Base-by-base conservation (phyloP, 1,284 basidiomycete genomes). In the Sparassis latifolia region DNA sequence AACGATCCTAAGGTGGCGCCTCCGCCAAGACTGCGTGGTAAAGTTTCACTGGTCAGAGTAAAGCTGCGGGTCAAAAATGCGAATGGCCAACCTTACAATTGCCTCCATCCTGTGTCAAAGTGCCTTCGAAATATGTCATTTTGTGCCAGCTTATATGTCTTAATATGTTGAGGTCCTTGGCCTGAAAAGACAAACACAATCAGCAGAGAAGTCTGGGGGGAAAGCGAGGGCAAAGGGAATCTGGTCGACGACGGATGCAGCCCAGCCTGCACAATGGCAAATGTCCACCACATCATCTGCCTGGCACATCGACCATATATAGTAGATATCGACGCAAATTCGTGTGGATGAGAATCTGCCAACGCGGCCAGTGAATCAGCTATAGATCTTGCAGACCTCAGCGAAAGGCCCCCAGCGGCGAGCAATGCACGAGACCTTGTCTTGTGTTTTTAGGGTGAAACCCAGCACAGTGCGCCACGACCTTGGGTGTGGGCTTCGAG, bases 41-140 rank as follows among this genome's bases (percentile, higher is more conserved):
- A 37, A 12, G 35, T 37, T 37, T 12, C 7, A n/a, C n/a, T n/a
- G n/a, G n/a, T n/a, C n/a, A n/a, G n/a, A n/a, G n/a, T n/a, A n/a
- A n/a, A n/a, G n/a, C n/a, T n/a, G n/a, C n/a, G n/a, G n/a, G n/a
- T n/a, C n/a, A n/a, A n/a, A n/a, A n/a, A n/a, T n/a, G n/a, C n/a
- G n/a, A 37, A 37, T 29, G 52, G 50, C 32, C 58, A 63, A 95
- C 93, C 52, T 72, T 78, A 64, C 94, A 97, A 68, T 97, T 96
- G n/a, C 94, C 96, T 3, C 96, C 96, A 54, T 80, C 82, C 71
- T 99, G 96, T 9, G 96, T 99, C 60, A 99, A 69, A 0, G 84
- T 86, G n/a, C 95, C 93, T 66, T 95, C 87, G 68, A 89, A 89
- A 65, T 95, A 93, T 44, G 89, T 89, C 52, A 87, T 79, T 69